Evolutionary conservation across 768 basidiomycete genomes (phyloP), one percentile per base, ranked within the genome.

Genomic region (Serendipita sp.): DNA sequence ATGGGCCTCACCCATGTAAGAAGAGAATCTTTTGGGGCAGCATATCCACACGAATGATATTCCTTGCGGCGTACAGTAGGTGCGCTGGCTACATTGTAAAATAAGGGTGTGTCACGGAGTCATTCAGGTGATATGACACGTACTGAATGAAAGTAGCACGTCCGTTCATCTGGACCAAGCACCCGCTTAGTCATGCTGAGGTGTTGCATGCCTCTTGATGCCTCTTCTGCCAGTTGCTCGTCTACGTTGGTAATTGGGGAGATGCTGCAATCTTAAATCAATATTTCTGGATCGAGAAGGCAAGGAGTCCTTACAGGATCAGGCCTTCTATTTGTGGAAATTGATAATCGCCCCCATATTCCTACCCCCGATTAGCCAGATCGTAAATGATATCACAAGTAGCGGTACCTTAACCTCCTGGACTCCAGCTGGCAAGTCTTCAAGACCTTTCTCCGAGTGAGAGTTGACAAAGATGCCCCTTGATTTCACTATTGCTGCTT

Each of bases 141-240:
- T 16, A 68, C 66, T 44, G 68, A 68, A 44, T 68, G 68, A 54
- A 68, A 68, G 66, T 69, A 66, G 58, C 69, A 66, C 4, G 65
- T 51, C 3, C 56, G 45, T 18, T 70, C 68, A 5, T 44, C 47
- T 10, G 69, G 69, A 30, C 69, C 69, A 18, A 69, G 65, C 15
- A 67, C 48, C 16, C 69, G 34, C 3, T 68, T 64, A 3, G 67
- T 51, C 16, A 67, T 65, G 28, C 69, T 70, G 23, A 70, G 66
- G 44, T 68, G 66, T 18, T 67, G 44, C 11, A 67, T 54, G 13
- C 69, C 69, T 48, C 56, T 32, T 23, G 45, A 35, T 35, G 44
- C 63, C 44, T 70, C 69, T n/a, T 65, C 38, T 13, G 66, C 34
- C 35, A 70, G 63, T 44, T 70, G 69, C 32, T 65, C 63, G 35